A percentile compares a stretch with the other conserved stretches of the same genome.
phyloP scores from a whole-genome alignment of 345 rosid genomes.

The Litchi chinensis region DNA sequence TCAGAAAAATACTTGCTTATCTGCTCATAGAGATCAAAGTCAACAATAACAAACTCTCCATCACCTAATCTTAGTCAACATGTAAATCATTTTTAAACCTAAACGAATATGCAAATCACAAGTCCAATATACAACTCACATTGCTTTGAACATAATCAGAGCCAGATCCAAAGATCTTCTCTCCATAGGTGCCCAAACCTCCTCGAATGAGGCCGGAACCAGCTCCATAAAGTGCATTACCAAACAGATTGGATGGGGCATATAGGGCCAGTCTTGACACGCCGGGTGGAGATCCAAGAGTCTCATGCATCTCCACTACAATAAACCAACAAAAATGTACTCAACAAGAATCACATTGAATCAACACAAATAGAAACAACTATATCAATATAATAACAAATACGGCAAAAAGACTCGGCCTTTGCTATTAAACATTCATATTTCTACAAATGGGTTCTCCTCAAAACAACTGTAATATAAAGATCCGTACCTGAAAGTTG shows the following conservation, averaged over 20 bases:
- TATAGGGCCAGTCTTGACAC: slow-evolving; percentile 35
- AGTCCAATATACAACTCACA: slow-evolving; percentile 33
- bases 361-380: not conserved
- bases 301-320: slow-evolving; percentile 35
- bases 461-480: not conserved
- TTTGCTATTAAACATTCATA: not conserved
- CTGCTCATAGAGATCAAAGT: slow-evolving; percentile 29
- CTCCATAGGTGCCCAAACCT: slow-evolving; percentile 58
- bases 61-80: not conserved
- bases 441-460: not conserved
- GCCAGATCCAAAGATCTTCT: slow-evolving; percentile 52
- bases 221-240: slow-evolving; percentile 49
- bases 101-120: too few relatives aligned
- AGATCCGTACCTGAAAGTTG: not conserved
- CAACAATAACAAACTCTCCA: not conserved
- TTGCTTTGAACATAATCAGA: slow-evolving; percentile 67
- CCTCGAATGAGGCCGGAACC: slow-evolving; percentile 53
- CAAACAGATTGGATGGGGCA: slow-evolving; percentile 46
- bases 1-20: slow-evolving; percentile 59
- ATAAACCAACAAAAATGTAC: not conserved
- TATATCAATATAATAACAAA: not conserved
- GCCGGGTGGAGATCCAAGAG: slow-evolving; percentile 42
- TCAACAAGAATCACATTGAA: too few relatives aligned
- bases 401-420: not conserved
- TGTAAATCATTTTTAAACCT: not conserved